These are phyloP conservation scores for Candolleomyces eurysporus DNA, from an alignment of 768 basidiomycete genomes.

Conservation along the genomic window DNA sequence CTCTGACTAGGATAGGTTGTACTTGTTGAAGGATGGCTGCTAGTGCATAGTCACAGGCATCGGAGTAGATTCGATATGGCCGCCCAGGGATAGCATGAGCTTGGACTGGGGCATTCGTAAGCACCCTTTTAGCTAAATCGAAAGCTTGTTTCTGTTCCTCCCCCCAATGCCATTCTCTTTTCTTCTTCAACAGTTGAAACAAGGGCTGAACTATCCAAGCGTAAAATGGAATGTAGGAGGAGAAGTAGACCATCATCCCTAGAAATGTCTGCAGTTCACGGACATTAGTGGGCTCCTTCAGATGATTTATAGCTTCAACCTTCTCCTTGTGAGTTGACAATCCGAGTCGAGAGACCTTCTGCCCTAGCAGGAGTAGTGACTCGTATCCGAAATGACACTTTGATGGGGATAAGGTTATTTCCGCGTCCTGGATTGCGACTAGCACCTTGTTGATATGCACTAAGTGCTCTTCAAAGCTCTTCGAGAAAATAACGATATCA, in stretches of 20 bases:
- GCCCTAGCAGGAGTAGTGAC: slow-evolving; percentile 34
- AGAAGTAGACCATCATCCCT: too few relatives aligned
- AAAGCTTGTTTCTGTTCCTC: slow-evolving; percentile 25
- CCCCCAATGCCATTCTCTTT: slow-evolving; percentile 19
- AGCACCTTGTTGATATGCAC: slow-evolving; percentile 27
- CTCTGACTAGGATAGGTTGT: slow-evolving; percentile 23
- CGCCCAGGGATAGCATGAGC: slow-evolving; percentile 25
- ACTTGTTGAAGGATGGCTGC: slow-evolving; percentile 31
- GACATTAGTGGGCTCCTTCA: slow-evolving; percentile 24
- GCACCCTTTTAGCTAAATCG: slow-evolving; percentile 23
- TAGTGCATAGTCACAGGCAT: slow-evolving; percentile 29
- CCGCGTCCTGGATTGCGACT: slow-evolving; percentile 21
- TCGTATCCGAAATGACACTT: slow-evolving; percentile 34
- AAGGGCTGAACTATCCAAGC: slow-evolving; percentile 27
- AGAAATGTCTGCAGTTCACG: slow-evolving; percentile 25
- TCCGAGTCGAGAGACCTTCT: slow-evolving; percentile 35
- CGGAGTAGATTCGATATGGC: slow-evolving; percentile 35
- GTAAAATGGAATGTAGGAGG: too few relatives aligned
- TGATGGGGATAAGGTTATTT: slow-evolving; percentile 29
- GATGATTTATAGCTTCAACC: slow-evolving; percentile 28
- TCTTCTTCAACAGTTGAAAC: slow-evolving; percentile 31
- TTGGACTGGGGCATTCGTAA: slow-evolving; percentile 29
- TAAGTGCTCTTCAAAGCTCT: slow-evolving; percentile 27
- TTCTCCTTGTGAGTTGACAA: slow-evolving; percentile 27
- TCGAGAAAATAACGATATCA: slow-evolving; percentile 36